Conservation (phyloP, 768 basidiomycete genomes). For the Fomitopsis pulvina region DNA sequence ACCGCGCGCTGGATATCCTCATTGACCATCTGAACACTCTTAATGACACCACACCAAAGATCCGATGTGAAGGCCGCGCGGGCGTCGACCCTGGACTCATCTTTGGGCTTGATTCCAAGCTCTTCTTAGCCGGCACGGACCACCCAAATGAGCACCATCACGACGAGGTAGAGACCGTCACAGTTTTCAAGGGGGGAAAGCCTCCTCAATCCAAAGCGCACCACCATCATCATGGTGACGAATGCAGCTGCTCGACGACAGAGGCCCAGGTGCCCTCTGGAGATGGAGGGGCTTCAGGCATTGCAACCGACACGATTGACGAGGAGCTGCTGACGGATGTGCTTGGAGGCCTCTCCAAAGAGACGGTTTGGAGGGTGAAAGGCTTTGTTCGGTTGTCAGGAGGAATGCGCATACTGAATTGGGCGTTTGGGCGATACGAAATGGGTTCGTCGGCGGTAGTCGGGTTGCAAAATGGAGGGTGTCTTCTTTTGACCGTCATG, state of each 20-base stretch:
- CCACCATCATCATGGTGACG: constrained; percentile 18
- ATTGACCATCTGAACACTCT: constrained; percentile 84
- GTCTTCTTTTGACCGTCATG: constrained; percentile 79
- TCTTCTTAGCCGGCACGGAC: constrained; percentile 40
- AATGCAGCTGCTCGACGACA: constrained; percentile 3
- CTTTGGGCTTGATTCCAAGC: constrained; percentile 85
- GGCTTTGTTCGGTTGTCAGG: constrained; percentile 63
- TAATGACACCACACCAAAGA: constrained; percentile 86
- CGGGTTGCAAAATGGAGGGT: constrained; percentile 22
- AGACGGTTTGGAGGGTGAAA: constrained; percentile 77
- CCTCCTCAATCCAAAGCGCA: constrained; percentile 11
- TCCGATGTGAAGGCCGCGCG: constrained; percentile 54
- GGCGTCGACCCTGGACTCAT: constrained; percentile 75
- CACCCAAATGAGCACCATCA: constrained; percentile 39
- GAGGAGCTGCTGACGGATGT: constrained; percentile 37
- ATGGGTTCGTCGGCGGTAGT: constrained; percentile 35
- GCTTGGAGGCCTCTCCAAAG: constrained; percentile 52
- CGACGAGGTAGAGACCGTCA: constrained; percentile 82
- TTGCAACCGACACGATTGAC: constrained; percentile 20
- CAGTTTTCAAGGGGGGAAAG: constrained; percentile 40
- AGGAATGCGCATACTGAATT: constrained; percentile 65
- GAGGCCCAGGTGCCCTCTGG: not conserved
- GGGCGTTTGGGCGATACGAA: constrained; percentile 89
- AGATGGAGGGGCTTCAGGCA: not conserved
- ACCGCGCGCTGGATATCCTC: constrained; percentile 73